Evolutionary conservation across 2,329 filamentous ascomycete species (phyloP), one percentile per base, ranked within the genome.

Genomic region (Bipolaris cookei): DNA sequence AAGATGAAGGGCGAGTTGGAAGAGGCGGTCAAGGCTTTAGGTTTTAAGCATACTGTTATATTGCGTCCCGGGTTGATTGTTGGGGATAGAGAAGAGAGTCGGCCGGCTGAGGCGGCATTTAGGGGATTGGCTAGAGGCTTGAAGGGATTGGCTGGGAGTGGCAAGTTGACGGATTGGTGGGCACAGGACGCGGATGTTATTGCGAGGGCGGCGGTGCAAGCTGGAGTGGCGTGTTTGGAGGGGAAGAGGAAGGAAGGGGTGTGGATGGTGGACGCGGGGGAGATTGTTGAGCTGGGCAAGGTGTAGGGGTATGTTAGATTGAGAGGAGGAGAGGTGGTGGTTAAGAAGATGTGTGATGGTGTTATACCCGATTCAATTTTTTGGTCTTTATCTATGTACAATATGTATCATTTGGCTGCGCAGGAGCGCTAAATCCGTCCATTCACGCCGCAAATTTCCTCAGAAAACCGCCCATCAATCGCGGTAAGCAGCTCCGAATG

Each of bases 1-100:
- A 81, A 81, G 75, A 95, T 97, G 91, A 97, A 97, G 82, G 87
- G 86, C 21, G 90, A 95, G 67, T 86, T 97, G 38, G 94, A 98
- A 75, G 89, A 96, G 32, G 81, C 86, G 14, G 84, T 97, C 58
- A 85, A 86, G 73, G 84, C 78, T 39, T 78, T 94, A 3, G 88
- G 80, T 4, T 97, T 97, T 71, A 90, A 93, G 47, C 86, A 90
- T 63, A 88, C 88, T 4, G 84, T 97, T 53, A 88, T 97, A 51
- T 46, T 89, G 38, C 77, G 87, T 42, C 93, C 93, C 0, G 93
- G 90, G 0, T 62, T 92, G 59, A 90, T 97, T 65, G 75, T 92
- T 2, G 93, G 93, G 2, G 74, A 84, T 14, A 83, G 93, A 54
- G 83, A 89, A 67, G 82, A 88, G 57, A 80, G 80, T 49, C 83